Conservation (phyloP, 345 rosid genomes). For the Ailanthus altissimus region DNA sequence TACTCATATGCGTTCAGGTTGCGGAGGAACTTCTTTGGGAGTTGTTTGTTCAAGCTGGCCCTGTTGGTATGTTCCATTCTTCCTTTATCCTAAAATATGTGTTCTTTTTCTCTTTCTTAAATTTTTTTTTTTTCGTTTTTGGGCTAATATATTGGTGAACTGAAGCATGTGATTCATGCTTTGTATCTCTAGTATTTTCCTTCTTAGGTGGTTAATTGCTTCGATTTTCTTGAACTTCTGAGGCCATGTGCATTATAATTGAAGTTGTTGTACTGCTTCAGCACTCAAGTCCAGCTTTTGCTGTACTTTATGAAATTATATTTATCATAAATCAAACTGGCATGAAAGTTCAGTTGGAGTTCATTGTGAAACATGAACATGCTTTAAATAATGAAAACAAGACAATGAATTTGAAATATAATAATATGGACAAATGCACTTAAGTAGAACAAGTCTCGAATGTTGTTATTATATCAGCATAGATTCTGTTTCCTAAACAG, state of each 20-base stretch:
- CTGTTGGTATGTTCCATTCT: constrained; percentile 64
- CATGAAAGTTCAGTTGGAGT: background rate
- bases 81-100: background rate
- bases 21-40: constrained; percentile 96
- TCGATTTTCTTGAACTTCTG: background rate
- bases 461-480: background rate
- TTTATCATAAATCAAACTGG: background rate
- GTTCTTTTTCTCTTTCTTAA: too few species aligned
- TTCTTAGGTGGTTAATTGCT: background rate
- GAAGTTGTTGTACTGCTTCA: background rate
- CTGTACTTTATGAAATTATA: background rate
- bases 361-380: background rate
- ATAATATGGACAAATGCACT: background rate
- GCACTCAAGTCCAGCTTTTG: background rate
- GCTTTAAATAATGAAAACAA: background rate
- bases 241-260: background rate
- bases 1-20: constrained; percentile 37
- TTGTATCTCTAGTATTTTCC: background rate
- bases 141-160: background rate
- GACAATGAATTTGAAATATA: background rate
- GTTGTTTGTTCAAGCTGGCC: constrained; percentile 94
- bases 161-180: background rate
- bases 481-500: background rate
- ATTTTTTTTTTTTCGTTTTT: background rate
- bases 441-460: background rate